Base-by-base conservation (phyloP, 2,329 filamentous ascomycete species). In the Triangularia setosa region DNA sequence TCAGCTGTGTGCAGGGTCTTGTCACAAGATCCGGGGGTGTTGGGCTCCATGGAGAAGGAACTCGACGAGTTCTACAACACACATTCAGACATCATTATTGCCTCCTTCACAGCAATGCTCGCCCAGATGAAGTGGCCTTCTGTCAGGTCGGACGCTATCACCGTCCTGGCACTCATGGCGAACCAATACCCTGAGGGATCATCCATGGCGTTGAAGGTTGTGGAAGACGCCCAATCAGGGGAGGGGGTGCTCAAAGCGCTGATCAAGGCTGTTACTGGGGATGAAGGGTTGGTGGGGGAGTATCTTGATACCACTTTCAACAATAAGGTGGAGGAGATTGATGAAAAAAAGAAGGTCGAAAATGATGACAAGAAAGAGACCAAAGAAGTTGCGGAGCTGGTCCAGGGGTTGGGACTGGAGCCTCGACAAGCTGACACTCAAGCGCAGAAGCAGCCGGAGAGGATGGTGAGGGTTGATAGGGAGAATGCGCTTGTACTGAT, bases 401-500 rank as follows among this genome's bases (percentile, higher is more conserved):
- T 78, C 1, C 73, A 76, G 1, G 76, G 74, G 0, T 68, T 82
- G 6, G 75, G 74, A 4, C 72, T 83, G 12, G 72, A 82, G 69
- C 82, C 81, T 58, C 82, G 80, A 69, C 81, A 81, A 64, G 77
- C 78, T 3, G 79, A 83, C 58, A 74, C 78, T 6, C 63, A 59
- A 23, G 27, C 53, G 8, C 52, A 58, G 14, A 61, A 61, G 0
- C 75, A 74, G 24, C 76, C 79, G 62, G 80, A 78, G 1, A 78
- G 77, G 53, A 82, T 83, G 77, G 75, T 76, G 1, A 79, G 79
- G 65, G 77, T 84, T 5, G 86, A 89, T 69, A 79, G 85, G 8
- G 86, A 88, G 72, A 89, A 89, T 66, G 84, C 80, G 0, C 74
- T 89, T 23, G 83, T 89, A 0, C 73, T 89, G 63, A 79, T 87